A percentile compares a stretch with the other conserved stretches of the same genome.
Evolutionary conservation across 2,329 filamentous ascomycete genomes (phyloP).

Genomic region (Fusarium verrucosum): DNA sequence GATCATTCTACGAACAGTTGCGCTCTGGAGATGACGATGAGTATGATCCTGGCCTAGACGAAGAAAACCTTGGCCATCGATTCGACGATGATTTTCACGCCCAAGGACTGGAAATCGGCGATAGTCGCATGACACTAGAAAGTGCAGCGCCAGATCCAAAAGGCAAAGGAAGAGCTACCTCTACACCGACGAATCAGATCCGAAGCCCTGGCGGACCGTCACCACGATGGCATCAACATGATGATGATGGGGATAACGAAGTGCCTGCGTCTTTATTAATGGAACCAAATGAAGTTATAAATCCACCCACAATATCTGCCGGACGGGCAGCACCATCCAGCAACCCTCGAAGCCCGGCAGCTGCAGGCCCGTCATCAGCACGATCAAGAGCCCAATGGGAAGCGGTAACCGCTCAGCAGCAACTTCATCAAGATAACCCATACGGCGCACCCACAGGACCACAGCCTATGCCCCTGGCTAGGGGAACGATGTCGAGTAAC

Average conservation of each 20-base stretch:
- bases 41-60: conserved; percentile 58
- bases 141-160: conserved; percentile 45
- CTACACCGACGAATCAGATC: conserved; percentile 10
- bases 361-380: conserved; percentile 54
- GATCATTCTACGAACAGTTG: conserved; percentile 62
- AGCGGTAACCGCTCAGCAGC: conserved; percentile 61
- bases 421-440: conserved; percentile 55
- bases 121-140: conserved; percentile 57
- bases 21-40: conserved; percentile 52
- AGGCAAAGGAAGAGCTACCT: conserved; percentile 24
- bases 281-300: conserved; percentile 56
- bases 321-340: conserved; percentile 23
- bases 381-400: conserved; percentile 65
- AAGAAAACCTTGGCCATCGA: conserved; percentile 62
- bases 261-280: conserved; percentile 71
- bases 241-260: conserved; percentile 66
- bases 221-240: conserved; percentile 48
- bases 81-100: conserved; percentile 63
- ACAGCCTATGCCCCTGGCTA: conserved; percentile 45
- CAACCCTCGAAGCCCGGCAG: conserved; percentile 23
- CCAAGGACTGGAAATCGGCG: conserved; percentile 56
- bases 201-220: conserved; percentile 28
- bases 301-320: conserved; percentile 28
- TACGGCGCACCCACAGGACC: conserved; percentile 20
- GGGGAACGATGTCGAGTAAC: conserved; percentile 47